Evolutionary conservation across 2,329 filamentous ascomycete genomes (phyloP), one percentile per base, ranked within the genome.

Genomic region (Colletotrichum viniferum): DNA sequence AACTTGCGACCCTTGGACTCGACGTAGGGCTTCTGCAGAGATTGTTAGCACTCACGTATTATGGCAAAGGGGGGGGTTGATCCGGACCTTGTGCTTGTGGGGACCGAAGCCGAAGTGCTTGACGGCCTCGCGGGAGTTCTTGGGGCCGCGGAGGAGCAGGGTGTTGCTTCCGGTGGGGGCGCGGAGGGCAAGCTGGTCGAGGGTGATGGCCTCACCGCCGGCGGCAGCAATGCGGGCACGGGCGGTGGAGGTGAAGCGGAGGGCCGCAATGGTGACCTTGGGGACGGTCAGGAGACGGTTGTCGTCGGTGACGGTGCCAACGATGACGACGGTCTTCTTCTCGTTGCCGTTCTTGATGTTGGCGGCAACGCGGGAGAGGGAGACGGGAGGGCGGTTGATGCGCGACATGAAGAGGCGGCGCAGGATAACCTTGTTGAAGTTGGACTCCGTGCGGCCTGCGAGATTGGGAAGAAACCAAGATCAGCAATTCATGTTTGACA

Each of bases 1-100:
- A 99, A 99, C 92, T 99, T 99, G 90, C 97, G 94, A 85, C 97
- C 97, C 95, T 99, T 99, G 92, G 95, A 98, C 89, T 95, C 92
- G 85, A 99, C 92, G 83, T 98, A 95, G 82, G 96, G 96, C 93
- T 98, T 98, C 96, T 97, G 81, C 77, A 83, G 55, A 77, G 76
- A 58, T 70, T 63, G 79, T 88, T 79, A 89, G 85, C 78, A 77
- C 67, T 66, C 52, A 73, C 55, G 74, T 38, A 36, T 26, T 24
- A 28, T 21, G n/a, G 14, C n/a, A 36, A 7, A 28, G 7, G 26
- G 26, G 26, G 26, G 12, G 3, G 9, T 24, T 24, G 24, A 85
- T 63, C 5, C 90, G 81, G 87, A 95, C 95, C 94, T 98, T 99
- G 94, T 98, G 91, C 88, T 93, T 96, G 93, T 99, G 97, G 80